Percentiles rank a stretch among this genome's conserved stretches.
These are phyloP conservation scores for Termitomyces sp. DNA, from an alignment of 768 basidiomycete species.

Conservation along the genomic window DNA sequence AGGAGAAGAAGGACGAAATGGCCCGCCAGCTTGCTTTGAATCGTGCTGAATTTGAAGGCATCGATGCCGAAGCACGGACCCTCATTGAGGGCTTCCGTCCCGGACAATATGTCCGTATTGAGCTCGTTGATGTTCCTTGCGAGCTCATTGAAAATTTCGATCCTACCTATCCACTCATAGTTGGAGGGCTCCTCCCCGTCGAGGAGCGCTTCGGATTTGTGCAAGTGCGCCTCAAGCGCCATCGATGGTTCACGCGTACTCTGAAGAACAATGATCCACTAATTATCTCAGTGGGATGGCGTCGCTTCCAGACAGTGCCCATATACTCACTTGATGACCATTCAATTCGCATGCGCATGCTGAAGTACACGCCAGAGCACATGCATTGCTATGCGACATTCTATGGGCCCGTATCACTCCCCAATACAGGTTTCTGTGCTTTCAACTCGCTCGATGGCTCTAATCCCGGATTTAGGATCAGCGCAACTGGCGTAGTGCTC, in stretches of 20 bases:
- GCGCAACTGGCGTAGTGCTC: slow-evolving; percentile 92
- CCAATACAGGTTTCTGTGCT: slow-evolving; percentile 96
- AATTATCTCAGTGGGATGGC: slow-evolving; percentile 96
- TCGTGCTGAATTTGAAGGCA: slow-evolving; percentile 76
- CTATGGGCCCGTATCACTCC: slow-evolving; percentile 88
- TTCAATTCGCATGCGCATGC: slow-evolving; percentile 96
- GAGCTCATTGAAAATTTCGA: slow-evolving; percentile 95
- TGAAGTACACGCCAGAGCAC: slow-evolving; percentile 99
- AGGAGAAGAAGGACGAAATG: slow-evolving; percentile 89
- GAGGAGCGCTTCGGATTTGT: slow-evolving; percentile 94
- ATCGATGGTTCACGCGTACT: slow-evolving; percentile 88
- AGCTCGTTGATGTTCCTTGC: slow-evolving; percentile 79
- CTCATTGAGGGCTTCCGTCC: slow-evolving; percentile 90
- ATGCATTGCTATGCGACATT: slow-evolving; percentile 99
- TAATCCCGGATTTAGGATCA: slow-evolving; percentile 76
- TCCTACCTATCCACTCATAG: slow-evolving; percentile 83
- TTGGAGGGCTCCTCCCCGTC: slow-evolving; percentile 85
- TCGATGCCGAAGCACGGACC: slow-evolving; percentile 74
- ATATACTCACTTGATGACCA: slow-evolving; percentile 98
- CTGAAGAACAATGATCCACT: slow-evolving; percentile 97
- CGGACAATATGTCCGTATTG: slow-evolving; percentile 90
- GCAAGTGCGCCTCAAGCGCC: slow-evolving; percentile 94
- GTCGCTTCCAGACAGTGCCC: slow-evolving; percentile 92
- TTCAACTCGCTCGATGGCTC: slow-evolving; percentile 82
- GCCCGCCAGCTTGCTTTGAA: slow-evolving; percentile 80